These are phyloP conservation scores for Fagopyrum tataricum DNA, from an alignment of 148 eudicot genomes.

Conservation along the genomic window DNA sequence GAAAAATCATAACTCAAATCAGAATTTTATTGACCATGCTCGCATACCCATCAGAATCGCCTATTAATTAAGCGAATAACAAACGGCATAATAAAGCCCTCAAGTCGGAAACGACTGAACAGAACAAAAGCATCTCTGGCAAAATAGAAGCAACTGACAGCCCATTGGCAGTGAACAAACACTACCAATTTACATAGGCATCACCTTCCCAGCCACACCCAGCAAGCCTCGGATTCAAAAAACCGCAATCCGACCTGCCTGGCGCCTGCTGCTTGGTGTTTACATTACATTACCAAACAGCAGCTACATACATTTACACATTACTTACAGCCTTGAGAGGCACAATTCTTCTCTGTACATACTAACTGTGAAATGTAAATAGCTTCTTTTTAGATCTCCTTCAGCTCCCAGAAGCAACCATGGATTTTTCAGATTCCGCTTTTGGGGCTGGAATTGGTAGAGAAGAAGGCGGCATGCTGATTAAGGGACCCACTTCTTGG, in stretches of 20 bases:
- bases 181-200: not conserved
- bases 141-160: not conserved
- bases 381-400: not conserved
- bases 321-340: not conserved
- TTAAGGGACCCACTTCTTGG: not conserved
- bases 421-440: conserved; percentile 21
- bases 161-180: not conserved
- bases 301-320: not conserved
- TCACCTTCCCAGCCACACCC: not conserved
- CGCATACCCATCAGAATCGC: too few species aligned
- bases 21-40: not conserved
- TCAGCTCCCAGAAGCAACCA: conserved; percentile 38
- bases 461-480: conserved; percentile 14
- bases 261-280: not conserved
- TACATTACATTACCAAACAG: not conserved
- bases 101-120: not conserved
- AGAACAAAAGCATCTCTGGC: not conserved
- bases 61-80: not conserved
- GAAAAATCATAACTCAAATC: not conserved
- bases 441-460: conserved; percentile 12
- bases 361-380: not conserved
- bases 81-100: not conserved
- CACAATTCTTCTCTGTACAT: conserved; percentile 9
- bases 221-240: conserved; percentile 9
- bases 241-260: conserved; percentile 1